phyloP scores from a whole-genome alignment of 2,329 filamentous ascomycete species.

The Esteya vermicola region DNA sequence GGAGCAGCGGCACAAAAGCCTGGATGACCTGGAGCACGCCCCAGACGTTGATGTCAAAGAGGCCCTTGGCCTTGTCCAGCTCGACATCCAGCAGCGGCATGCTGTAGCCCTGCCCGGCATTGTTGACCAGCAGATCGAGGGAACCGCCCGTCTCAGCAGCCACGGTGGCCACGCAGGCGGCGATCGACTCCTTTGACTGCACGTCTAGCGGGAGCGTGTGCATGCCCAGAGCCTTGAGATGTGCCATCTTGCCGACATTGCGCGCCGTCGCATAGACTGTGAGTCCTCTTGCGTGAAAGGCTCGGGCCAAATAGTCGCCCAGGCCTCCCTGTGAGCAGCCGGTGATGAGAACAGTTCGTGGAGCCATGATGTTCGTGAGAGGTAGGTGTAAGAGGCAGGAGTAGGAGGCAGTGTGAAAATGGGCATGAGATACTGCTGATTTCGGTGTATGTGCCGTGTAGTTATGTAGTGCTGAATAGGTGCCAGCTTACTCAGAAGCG shows the following conservation, averaged over 20 bases:
- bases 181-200: conserved; percentile 14
- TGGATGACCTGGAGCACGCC: conserved; percentile 20
- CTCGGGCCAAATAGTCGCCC: conserved; percentile 20
- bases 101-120: conserved; percentile 21
- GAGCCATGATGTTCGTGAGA: not conserved
- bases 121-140: conserved; percentile 27
- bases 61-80: conserved; percentile 17
- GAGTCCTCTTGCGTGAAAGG: conserved; percentile 19
- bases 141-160: conserved; percentile 15
- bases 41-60: conserved; percentile 29
- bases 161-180: conserved; percentile 9
- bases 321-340: conserved; percentile 24
- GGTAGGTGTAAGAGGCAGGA: not conserved
- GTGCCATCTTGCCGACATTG: conserved; percentile 15
- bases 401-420: no score
- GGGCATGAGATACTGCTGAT: no score
- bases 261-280: conserved; percentile 25
- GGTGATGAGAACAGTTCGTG: conserved; percentile 19
- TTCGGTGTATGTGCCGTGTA: no score
- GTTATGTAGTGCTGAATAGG: no score
- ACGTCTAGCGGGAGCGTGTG: conserved; percentile 17
- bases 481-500: no score
- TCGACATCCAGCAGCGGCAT: conserved; percentile 22
- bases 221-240: not conserved
- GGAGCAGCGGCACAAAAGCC: conserved; percentile 18